Base-by-base conservation (phyloP, 768 basidiomycete genomes). In the Kwoniella sp. region DNA sequence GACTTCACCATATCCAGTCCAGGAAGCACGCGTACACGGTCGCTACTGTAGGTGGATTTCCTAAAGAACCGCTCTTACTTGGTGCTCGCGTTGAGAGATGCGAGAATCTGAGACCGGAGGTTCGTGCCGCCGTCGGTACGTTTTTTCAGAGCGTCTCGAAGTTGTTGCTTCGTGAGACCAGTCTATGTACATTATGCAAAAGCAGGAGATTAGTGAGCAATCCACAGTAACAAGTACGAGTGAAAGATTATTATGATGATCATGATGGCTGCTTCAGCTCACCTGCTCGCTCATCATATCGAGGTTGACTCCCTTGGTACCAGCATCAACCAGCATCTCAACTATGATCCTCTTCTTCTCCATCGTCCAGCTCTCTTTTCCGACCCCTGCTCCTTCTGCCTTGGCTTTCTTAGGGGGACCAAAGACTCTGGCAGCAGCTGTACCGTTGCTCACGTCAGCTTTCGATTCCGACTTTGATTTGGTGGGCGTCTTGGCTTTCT, bases 81-180 rank as follows among this genome's bases (percentile, higher is more conserved):
- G 40, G 17, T 15, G 17, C 51, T 54, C 17, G 59, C 17, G 19
- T 22, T 47, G 33, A 49, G 21, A 17, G 47, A 54, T 6, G 17
- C 30, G 59, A 60, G 52, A 17, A 60, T 13, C 13, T 60, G 30
- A 10, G 37, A n/a, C 44, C 51, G 51, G 26, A 60, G 59, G 26
- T 60, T 60, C 6, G 59, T 52, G 8, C 29, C 24, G 13, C 59
- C 59, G 7, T 59, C 58, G 17, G 27, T 33, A 6, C 59, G 50
- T 19, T 9, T 10, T 27, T 60, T 60, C 9, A 60, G 37, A 30
- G 26, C 59, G 54, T 60, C 59, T 24, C 59, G 50, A 47, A 60
- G 50, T 47, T 60, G 59, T 19, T 30, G 29, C 21, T 33, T 52
- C 9, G 59, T 60, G 12, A 60, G 52, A 33, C 59, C 59, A 51